Conservation (phyloP, 371 early-diverging fungal species). For the Mortierella sp. region DNA sequence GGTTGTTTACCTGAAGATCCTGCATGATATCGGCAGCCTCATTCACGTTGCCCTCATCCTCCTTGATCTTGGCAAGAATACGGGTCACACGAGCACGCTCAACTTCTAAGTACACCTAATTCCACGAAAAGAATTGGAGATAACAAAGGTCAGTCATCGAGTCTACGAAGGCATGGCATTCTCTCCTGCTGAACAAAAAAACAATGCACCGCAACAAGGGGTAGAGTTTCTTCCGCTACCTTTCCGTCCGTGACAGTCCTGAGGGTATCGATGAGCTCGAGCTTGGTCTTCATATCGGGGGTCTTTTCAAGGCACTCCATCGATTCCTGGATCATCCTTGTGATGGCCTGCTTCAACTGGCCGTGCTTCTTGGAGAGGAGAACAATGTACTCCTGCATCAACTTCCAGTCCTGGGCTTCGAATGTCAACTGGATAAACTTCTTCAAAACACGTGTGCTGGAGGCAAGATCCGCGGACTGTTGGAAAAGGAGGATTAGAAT, state of each 20-base stretch:
- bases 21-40: constrained; percentile 97
- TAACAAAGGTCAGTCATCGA: not conserved
- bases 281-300: constrained; percentile 84
- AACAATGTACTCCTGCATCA: constrained; percentile 91
- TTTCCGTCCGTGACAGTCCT: constrained; percentile 98
- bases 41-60: constrained; percentile 90
- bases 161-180: too few species aligned
- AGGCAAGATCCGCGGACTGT: constrained; percentile 87
- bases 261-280: constrained; percentile 94
- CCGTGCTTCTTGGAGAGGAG: constrained; percentile 96
- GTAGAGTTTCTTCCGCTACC: constrained; percentile 60
- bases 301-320: constrained; percentile 90
- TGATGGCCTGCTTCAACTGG: constrained; percentile 94
- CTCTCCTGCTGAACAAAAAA: too few species aligned
- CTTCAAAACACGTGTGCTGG: constrained; percentile 90
- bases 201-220: not conserved
- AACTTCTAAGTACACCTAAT: constrained; percentile 96
- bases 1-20: constrained; percentile 84
- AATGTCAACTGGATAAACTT: constrained; percentile 85
- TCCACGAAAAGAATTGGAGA: not conserved
- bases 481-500: not conserved
- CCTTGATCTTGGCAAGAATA: constrained; percentile 89
- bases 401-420: constrained; percentile 86
- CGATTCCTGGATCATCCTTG: constrained; percentile 96
- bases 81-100: constrained; percentile 97